phyloP scores from a whole-genome alignment of 2,329 filamentous ascomycete species.

The Fusarium ambrosium region DNA sequence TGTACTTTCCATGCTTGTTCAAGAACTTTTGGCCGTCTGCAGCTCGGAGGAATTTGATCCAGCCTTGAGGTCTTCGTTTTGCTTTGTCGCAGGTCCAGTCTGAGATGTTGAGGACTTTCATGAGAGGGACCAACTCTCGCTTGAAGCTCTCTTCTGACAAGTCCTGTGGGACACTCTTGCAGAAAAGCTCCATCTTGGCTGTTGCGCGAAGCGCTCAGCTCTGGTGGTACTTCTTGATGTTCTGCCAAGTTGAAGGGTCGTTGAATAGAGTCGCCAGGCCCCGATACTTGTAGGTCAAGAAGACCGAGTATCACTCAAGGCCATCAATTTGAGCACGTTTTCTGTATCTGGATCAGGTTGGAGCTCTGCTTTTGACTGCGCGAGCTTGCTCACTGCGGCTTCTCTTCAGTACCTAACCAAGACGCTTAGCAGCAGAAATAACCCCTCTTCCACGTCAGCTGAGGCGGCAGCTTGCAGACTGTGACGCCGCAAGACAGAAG shows the following conservation, averaged over 20 bases:
- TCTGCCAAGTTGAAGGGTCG: not conserved
- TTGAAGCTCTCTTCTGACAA: slow-evolving; percentile 56
- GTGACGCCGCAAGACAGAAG: not conserved
- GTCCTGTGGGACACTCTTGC: slow-evolving; percentile 58
- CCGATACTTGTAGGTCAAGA: not conserved
- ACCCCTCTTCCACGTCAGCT: not conserved
- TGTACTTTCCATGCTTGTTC: slow-evolving; percentile 49
- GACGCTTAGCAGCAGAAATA: not conserved
- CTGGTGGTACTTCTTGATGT: not conserved
- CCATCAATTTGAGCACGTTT: not conserved
- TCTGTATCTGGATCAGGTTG: not conserved
- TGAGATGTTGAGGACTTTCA: slow-evolving; percentile 56
- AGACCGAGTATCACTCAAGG: not conserved
- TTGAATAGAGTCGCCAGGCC: not conserved
- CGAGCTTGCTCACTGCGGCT: not conserved
- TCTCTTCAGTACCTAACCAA: not conserved
- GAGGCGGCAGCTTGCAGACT: not conserved
- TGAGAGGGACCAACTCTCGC: slow-evolving; percentile 55
- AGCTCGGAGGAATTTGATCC: slow-evolving; percentile 58
- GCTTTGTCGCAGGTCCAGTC: slow-evolving; percentile 61
- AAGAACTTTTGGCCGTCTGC: slow-evolving; percentile 61
- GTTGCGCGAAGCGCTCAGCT: not conserved
- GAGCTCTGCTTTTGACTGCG: not conserved
- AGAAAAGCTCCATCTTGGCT: slow-evolving; percentile 60
- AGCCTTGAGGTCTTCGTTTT: slow-evolving; percentile 51